These are phyloP conservation scores for Bruguiera hainesii DNA, from an alignment of 441 rosid genomes.

Conservation along the genomic window DNA sequence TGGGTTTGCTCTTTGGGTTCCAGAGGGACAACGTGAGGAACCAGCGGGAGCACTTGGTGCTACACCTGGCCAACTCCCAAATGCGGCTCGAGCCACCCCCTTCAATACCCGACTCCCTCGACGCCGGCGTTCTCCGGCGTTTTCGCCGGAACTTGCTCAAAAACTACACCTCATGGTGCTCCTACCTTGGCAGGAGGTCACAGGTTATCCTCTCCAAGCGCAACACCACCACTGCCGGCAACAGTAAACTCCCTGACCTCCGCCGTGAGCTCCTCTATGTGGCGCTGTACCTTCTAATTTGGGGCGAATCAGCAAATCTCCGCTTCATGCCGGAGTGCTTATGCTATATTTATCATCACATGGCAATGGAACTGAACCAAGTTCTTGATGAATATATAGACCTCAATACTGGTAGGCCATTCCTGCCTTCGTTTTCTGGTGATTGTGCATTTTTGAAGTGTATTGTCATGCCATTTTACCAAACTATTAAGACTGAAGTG, in stretches of 20 bases:
- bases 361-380: constrained; percentile 85
- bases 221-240: constrained; percentile 34
- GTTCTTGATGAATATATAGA: constrained; percentile 66
- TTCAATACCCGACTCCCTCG: constrained; percentile 63
- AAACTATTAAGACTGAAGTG: constrained; percentile 60
- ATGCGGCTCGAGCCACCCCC: constrained; percentile 88
- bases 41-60: constrained; percentile 85
- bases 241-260: constrained; percentile 45
- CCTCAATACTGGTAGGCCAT: constrained; percentile 70
- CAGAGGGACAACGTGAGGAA: constrained; percentile 72
- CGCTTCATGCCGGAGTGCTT: constrained; percentile 85
- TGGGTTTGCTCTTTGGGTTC: constrained; percentile 68
- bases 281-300: constrained; percentile 64
- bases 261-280: constrained; percentile 78
- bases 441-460: constrained; percentile 64
- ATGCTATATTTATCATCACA: constrained; percentile 75
- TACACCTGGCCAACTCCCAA: constrained; percentile 85
- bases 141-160: constrained; percentile 61
- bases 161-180: constrained; percentile 84
- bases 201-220: constrained; percentile 65
- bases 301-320: constrained; percentile 92
- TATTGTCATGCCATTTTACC: constrained; percentile 78
- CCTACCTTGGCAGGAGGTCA: constrained; percentile 61
- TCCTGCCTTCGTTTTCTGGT: constrained; percentile 64
- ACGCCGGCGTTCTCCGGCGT: constrained; percentile 53